Percentiles rank a stretch among this genome's conserved stretches.
Conservation (phyloP, 2,329 filamentous ascomycete species). For the Fusarium buharicum region DNA sequence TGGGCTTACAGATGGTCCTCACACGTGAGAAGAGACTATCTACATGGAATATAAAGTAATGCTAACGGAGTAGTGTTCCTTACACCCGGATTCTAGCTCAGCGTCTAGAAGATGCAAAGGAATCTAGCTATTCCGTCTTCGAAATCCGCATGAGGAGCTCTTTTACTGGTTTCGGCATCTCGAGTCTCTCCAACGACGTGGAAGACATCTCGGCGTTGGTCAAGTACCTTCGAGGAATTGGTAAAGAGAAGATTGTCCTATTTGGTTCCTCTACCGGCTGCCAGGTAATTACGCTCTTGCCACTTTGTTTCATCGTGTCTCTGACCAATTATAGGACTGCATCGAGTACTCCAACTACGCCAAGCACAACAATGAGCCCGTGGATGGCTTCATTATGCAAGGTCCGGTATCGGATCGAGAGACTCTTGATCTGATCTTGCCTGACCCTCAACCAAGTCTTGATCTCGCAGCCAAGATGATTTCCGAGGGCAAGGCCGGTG, state of each 20-base stretch:
- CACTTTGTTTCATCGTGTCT: not conserved
- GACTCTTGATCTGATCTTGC: slow-evolving; percentile 60
- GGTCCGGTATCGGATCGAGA: slow-evolving; percentile 83
- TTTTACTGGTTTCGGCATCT: slow-evolving; percentile 63
- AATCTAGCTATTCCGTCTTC: slow-evolving; percentile 63
- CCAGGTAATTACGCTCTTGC: slow-evolving; percentile 53
- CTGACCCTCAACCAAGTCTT: slow-evolving; percentile 58
- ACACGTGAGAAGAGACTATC: slow-evolving; percentile 53
- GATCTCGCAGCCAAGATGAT: slow-evolving; percentile 65
- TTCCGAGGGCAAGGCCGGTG: slow-evolving; percentile 61
- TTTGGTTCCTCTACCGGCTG: slow-evolving; percentile 70
- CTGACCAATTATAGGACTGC: slow-evolving; percentile 58
- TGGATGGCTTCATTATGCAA: slow-evolving; percentile 84
- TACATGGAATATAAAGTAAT: too few species aligned
- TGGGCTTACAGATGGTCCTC: slow-evolving; percentile 75
- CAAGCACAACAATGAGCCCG: slow-evolving; percentile 58
- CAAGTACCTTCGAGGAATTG: slow-evolving; percentile 62
- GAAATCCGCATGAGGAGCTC: slow-evolving; percentile 67
- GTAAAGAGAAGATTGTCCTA: slow-evolving; percentile 63
- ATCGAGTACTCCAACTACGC: slow-evolving; percentile 63
- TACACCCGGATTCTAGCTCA: slow-evolving; percentile 63
- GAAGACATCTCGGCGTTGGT: slow-evolving; percentile 64
- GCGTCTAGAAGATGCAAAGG: slow-evolving; percentile 52
- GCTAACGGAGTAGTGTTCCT: slow-evolving; percentile 51
- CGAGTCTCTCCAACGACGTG: slow-evolving; percentile 62